phyloP scores from a whole-genome alignment of 768 basidiomycete genomes.

The Cyclocybe cylindracea region DNA sequence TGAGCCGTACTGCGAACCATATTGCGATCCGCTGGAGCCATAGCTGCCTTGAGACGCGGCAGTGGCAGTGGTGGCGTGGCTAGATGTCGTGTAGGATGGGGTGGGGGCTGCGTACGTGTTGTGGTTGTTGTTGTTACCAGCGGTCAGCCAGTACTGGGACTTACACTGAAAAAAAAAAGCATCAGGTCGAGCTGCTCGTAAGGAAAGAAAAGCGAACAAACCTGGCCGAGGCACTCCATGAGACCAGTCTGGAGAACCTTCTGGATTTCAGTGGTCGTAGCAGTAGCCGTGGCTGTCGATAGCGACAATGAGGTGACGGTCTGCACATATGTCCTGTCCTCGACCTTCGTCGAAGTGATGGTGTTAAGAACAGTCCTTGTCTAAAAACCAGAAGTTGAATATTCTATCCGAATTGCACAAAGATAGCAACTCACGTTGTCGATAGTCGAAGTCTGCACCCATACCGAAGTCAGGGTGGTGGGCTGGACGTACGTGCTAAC shows the following conservation, averaged over 20 bases:
- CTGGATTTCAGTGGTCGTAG: constrained; percentile 46
- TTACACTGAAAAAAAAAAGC: constrained; percentile 47
- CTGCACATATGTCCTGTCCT: constrained; percentile 47
- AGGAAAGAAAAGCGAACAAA: constrained; percentile 19
- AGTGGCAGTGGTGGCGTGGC: constrained; percentile 16
- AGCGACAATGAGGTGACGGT: constrained; percentile 57
- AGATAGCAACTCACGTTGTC: constrained; percentile 47
- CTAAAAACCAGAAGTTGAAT: constrained; percentile 26
- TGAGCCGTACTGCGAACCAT: constrained; percentile 11
- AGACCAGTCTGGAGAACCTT: constrained; percentile 51
- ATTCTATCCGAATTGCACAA: not conserved
- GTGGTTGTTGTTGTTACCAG: constrained; percentile 50
- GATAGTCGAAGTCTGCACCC: constrained; percentile 54
- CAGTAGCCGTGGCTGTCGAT: constrained; percentile 46
- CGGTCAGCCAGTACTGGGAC: constrained; percentile 49
- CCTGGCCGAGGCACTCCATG: constrained; percentile 52
- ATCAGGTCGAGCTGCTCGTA: constrained; percentile 10
- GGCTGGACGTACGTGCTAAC: constrained; percentile 54
- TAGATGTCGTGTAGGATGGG: constrained; percentile 9
- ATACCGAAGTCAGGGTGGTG: constrained; percentile 57
- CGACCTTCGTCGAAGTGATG: constrained; percentile 50
- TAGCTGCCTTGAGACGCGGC: constrained; percentile 8
- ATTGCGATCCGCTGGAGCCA: constrained; percentile 23
- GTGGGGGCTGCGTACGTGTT: constrained; percentile 45
- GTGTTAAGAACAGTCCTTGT: constrained; percentile 63